Conservation (phyloP, 345 rosid species). For the Syzygium grande region DNA sequence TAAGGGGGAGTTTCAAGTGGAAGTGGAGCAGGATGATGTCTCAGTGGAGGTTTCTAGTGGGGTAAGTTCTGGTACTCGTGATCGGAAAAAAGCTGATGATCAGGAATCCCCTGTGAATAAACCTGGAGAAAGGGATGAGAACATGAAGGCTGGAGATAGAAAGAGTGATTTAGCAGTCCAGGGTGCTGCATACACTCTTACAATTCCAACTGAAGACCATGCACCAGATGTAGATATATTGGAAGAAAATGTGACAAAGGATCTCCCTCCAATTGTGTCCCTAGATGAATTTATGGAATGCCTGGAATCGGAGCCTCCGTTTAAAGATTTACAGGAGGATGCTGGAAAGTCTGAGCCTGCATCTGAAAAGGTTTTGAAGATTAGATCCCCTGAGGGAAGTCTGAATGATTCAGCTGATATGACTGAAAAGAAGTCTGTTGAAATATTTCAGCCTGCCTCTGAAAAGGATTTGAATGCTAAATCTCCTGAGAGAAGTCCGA, state of each 20-base stretch:
- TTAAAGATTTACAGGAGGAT: slow-evolving; percentile 47
- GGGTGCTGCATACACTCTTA: slow-evolving; percentile 25
- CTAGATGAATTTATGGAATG: slow-evolving; percentile 92
- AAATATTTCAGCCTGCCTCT: slow-evolving; percentile 1
- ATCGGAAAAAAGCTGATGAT: slow-evolving; percentile 20
- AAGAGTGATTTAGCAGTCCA: slow-evolving; percentile 21
- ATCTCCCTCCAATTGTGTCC: slow-evolving; percentile 90
- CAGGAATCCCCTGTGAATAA: slow-evolving; percentile 8
- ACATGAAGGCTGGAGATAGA: slow-evolving; percentile 16
- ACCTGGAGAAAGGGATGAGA: slow-evolving; percentile 20
- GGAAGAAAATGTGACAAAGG: slow-evolving; percentile 78
- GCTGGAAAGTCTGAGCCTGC: slow-evolving; percentile 18
- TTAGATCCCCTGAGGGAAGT: slow-evolving; percentile 22
- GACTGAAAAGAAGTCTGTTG: slow-evolving; percentile 15
- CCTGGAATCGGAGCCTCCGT: slow-evolving; percentile 83
- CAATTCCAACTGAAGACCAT: slow-evolving; percentile 54
- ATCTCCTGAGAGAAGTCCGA: slow-evolving; percentile 25
- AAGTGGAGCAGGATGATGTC: slow-evolving; percentile 54
- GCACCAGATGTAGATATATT: slow-evolving; percentile 52
- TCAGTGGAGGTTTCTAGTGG: slow-evolving; percentile 57
- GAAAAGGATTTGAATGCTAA: slow-evolving; percentile 22
- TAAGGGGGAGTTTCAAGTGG: slow-evolving; percentile 92
- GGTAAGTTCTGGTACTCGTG: slow-evolving; percentile 18
- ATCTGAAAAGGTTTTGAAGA: slow-evolving; percentile 26
- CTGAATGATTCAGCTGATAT: slow-evolving; percentile 14